Evolutionary conservation across 495 filamentous ascomycete genomes (phyloP).

Genomic region (Hypoxylon perforatum): DNA sequence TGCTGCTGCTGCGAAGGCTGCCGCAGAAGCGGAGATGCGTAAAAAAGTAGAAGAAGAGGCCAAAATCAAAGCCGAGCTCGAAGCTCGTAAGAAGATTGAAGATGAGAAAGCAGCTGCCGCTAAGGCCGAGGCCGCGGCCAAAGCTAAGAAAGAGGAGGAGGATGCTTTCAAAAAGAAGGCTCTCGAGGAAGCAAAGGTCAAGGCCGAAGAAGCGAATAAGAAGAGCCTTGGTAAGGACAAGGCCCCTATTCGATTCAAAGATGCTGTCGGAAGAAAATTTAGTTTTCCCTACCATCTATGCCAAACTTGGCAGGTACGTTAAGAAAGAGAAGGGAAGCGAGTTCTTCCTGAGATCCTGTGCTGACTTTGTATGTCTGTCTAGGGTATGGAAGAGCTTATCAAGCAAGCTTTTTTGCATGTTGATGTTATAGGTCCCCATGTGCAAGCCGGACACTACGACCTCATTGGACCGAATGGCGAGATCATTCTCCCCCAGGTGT

Average conservation of each 20-base stretch:
- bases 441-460: constrained; percentile 87
- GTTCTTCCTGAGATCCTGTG: constrained; percentile 2
- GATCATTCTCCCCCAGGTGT: constrained; percentile 87
- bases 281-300: constrained; percentile 85
- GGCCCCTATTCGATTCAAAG: constrained; percentile 81
- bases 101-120: constrained; percentile 48
- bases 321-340: neutral
- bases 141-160: constrained; percentile 53
- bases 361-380: constrained; percentile 25
- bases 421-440: constrained; percentile 82
- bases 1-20: constrained; percentile 34
- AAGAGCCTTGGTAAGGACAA: constrained; percentile 57
- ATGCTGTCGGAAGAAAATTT: constrained; percentile 86
- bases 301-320: constrained; percentile 80
- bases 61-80: constrained; percentile 57
- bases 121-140: constrained; percentile 46
- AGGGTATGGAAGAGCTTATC: constrained; percentile 90
- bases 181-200: constrained; percentile 56
- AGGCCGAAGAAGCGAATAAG: constrained; percentile 64
- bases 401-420: constrained; percentile 89
- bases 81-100: constrained; percentile 55
- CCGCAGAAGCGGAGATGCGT: constrained; percentile 38
- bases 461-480: constrained; percentile 84
- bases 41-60: constrained; percentile 48
- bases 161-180: constrained; percentile 59